These are phyloP conservation scores for Diaporthe aspalathi DNA, from an alignment of 2,329 filamentous ascomycete species.

Conservation along the genomic window DNA sequence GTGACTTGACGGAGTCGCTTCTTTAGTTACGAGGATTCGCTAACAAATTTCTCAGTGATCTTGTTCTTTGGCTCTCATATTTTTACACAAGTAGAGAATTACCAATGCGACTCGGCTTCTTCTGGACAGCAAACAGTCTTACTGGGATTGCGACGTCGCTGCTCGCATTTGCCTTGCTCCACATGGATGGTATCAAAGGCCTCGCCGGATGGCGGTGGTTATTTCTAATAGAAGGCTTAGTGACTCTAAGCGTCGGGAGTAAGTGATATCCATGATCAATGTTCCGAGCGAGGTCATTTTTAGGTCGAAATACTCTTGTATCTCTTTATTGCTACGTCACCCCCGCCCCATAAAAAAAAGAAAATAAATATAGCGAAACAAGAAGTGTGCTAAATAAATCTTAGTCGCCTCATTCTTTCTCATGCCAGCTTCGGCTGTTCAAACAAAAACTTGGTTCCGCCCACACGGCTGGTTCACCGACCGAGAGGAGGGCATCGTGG, in stretches of 20 bases:
- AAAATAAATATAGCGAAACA: too few species aligned
- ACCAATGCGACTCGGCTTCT: conserved; percentile 52
- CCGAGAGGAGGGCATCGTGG: conserved; percentile 66
- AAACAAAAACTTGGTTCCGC: conserved; percentile 62
- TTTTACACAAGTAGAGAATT: conserved; percentile 52
- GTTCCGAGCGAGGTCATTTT: too few species aligned
- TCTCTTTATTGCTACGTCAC: too few species aligned
- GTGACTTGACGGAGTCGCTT: too few species aligned
- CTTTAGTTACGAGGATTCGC: too few species aligned
- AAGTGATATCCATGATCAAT: background rate
- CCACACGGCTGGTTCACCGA: conserved; percentile 68
- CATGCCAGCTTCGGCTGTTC: conserved; percentile 61
- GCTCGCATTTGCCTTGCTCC: conserved; percentile 51
- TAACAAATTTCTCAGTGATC: conserved; percentile 39
- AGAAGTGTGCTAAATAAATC: background rate
- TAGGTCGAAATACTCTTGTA: too few species aligned
- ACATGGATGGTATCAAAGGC: conserved; percentile 51
- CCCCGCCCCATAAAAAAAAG: too few species aligned
- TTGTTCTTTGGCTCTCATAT: conserved; percentile 50
- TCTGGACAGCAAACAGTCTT: conserved; percentile 51
- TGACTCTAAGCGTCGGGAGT: background rate
- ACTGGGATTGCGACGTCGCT: conserved; percentile 51
- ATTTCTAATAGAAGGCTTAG: background rate
- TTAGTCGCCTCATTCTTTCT: conserved; percentile 60
- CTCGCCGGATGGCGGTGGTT: conserved; percentile 59